A percentile compares a stretch with the other conserved stretches of the same genome.
Conservation (phyloP, 106 monocot genomes). For the Alisma plantagoaquatica region DNA sequence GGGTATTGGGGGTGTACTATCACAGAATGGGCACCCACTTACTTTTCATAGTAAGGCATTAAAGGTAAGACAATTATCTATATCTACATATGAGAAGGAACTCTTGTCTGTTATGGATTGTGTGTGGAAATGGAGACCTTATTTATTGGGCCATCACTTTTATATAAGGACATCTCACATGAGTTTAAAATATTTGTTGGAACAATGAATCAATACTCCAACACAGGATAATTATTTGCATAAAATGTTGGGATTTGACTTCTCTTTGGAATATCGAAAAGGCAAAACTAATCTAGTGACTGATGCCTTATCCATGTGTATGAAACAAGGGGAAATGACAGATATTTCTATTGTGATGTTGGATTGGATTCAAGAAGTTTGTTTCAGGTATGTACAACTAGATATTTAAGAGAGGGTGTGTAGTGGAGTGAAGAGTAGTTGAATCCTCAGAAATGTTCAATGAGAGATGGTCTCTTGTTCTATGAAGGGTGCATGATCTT, state of each 20-base stretch:
- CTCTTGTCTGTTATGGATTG: background rate
- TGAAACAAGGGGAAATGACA: no score
- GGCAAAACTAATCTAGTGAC: background rate
- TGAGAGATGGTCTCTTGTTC: no score
- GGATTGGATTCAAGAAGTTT: no score
- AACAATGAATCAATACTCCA: background rate
- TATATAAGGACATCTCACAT: background rate
- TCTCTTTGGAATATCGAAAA: background rate
- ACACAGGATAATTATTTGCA: background rate
- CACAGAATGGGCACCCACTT: background rate
- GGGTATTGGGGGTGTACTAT: background rate
- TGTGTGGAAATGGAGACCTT: background rate
- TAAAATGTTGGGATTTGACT: background rate
- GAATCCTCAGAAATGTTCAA: no score
- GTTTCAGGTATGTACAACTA: no score
- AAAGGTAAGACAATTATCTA: background rate
- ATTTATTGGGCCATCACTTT: background rate
- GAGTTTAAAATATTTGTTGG: background rate
- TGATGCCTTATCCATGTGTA: background rate
- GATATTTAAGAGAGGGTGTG: no score
- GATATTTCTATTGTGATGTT: no score
- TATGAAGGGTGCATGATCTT: no score
- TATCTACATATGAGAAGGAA: conserved; percentile 1
- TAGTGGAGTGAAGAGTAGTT: no score
- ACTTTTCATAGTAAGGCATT: background rate